These are phyloP conservation scores for Pseudogymnoascus pannorum DNA, from an alignment of 2,329 filamentous ascomycete species.

Conservation along the genomic window DNA sequence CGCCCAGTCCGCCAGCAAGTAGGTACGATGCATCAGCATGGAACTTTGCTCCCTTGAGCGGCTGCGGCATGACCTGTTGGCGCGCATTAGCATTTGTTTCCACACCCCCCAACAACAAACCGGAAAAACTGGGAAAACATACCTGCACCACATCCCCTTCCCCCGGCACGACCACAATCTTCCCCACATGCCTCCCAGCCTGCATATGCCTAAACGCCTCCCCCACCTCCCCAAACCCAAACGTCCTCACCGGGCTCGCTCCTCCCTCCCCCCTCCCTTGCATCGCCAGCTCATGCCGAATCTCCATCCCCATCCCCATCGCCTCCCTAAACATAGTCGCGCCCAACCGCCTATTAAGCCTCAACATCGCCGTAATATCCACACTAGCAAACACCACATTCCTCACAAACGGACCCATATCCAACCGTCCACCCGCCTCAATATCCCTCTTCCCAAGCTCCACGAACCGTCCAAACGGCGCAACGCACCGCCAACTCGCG, in stretches of 20 bases:
- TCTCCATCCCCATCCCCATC: slow-evolving; percentile 23
- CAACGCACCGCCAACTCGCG: slow-evolving; percentile 31
- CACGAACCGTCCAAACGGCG: slow-evolving; percentile 34
- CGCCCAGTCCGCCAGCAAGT: slow-evolving; percentile 28
- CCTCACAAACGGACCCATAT: slow-evolving; percentile 8
- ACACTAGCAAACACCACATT: slow-evolving; percentile 8
- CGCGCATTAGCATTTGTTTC: neutral
- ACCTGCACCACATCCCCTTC: slow-evolving; percentile 37
- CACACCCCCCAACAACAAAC: too few species aligned
- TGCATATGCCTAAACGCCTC: slow-evolving; percentile 16
- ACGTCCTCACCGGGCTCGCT: neutral
- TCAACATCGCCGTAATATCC: slow-evolving; percentile 25
- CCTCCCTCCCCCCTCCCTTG: neutral
- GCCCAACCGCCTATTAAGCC: slow-evolving; percentile 19
- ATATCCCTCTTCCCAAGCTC: slow-evolving; percentile 36
- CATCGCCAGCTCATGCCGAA: neutral
- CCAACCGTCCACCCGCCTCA: slow-evolving; percentile 25
- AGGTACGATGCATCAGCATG: slow-evolving; percentile 26
- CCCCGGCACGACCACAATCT: slow-evolving; percentile 33
- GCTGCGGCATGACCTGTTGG: slow-evolving; percentile 20
- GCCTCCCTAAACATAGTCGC: slow-evolving; percentile 30
- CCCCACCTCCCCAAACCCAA: slow-evolving; percentile 12
- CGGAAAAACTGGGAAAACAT: slow-evolving; percentile 8
- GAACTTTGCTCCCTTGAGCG: slow-evolving; percentile 14
- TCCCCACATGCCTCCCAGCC: slow-evolving; percentile 16